Evolutionary conservation across 371 early-diverging fungal genomes (phyloP).

Genomic region (Polyrhizophydium stewartii): DNA sequence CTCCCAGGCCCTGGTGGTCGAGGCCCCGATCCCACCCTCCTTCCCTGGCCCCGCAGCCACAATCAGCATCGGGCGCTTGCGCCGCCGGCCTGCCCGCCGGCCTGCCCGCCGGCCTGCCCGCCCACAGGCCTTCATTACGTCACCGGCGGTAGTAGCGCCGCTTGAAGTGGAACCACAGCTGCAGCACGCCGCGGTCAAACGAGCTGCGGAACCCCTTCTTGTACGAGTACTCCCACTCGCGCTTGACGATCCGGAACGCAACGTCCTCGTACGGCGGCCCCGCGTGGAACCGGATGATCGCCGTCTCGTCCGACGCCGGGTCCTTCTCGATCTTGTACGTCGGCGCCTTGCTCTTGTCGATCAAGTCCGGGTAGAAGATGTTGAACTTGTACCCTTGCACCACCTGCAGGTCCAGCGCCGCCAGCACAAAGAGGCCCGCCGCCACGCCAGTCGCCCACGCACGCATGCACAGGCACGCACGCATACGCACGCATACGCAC

Average conservation of each 20-base stretch:
- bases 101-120: too few species aligned
- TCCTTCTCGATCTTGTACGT: conserved; percentile 82
- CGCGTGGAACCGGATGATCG: conserved; percentile 81
- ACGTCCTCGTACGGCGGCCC: conserved; percentile 96
- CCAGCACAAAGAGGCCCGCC: too few species aligned
- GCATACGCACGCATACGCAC: too few species aligned
- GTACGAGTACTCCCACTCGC: conserved; percentile 93
- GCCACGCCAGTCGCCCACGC: too few species aligned
- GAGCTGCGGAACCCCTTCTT: conserved; percentile 86
- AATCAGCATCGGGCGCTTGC: too few species aligned
- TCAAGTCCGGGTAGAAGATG: conserved; percentile 95
- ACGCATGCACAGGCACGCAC: too few species aligned
- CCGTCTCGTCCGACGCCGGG: conserved; percentile 63
- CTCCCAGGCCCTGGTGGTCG: too few species aligned
- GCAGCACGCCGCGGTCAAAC: conserved; percentile 88
- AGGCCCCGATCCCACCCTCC: too few species aligned
- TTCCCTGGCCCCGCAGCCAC: too few species aligned
- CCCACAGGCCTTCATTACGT: too few species aligned
- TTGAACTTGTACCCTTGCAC: conserved; percentile 96
- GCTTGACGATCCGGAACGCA: conserved; percentile 90
- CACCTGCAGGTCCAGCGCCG: conserved; percentile 41
- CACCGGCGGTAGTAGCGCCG: conserved; percentile 18
- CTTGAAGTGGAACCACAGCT: conserved; percentile 91
- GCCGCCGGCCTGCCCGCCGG: too few species aligned
- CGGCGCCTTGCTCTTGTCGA: conserved; percentile 82